phyloP scores from a whole-genome alignment of 768 basidiomycete species.

The Kwoniella sp. region DNA sequence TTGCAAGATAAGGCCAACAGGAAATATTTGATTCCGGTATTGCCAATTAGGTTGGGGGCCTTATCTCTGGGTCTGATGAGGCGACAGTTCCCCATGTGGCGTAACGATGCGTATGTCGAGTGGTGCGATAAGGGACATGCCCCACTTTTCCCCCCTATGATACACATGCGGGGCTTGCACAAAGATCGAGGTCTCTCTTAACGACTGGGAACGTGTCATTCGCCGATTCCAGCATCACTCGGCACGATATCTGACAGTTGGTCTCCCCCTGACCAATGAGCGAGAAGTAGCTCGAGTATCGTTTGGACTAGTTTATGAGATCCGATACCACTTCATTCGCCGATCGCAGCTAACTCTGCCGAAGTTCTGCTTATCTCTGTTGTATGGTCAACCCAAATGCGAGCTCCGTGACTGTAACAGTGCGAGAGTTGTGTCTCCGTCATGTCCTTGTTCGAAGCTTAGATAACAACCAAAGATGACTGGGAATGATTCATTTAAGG shows the following conservation, averaged over 20 bases:
- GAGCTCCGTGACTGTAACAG: no score
- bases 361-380: neutral
- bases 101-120: neutral
- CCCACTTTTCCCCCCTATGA: neutral
- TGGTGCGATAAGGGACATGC: neutral
- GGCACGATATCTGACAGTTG: no score
- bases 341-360: neutral
- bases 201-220: neutral
- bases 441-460: no score
- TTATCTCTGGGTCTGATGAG: no score
- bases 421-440: no score
- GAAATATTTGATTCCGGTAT: neutral
- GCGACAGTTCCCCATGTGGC: no score
- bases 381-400: no score
- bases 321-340: neutral
- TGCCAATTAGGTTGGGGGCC: neutral
- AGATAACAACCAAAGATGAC: no score
- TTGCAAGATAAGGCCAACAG: conserved; percentile 6
- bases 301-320: no score
- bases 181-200: neutral
- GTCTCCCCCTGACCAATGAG: neutral
- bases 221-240: no score
- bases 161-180: neutral
- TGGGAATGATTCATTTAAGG: no score
- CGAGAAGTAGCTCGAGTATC: neutral